Evolutionary conservation across 2,329 filamentous ascomycete species (phyloP).

Genomic region (Nemania sp.): DNA sequence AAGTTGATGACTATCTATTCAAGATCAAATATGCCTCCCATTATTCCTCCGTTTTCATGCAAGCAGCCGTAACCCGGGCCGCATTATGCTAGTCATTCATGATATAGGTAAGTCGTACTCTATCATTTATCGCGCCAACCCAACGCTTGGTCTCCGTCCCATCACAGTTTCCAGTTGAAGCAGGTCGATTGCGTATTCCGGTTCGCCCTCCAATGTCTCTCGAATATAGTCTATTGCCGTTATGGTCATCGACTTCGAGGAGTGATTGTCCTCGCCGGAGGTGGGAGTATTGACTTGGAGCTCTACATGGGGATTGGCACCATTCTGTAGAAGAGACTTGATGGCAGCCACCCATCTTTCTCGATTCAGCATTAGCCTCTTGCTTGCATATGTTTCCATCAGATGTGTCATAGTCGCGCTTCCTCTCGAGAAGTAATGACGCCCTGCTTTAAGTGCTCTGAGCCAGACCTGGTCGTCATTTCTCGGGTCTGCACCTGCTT

Average conservation of each 20-base stretch:
- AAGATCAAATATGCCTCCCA: no score
- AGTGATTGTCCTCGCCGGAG: constrained; percentile 41
- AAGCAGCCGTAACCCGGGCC: constrained; percentile 14
- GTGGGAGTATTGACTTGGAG: constrained; percentile 44
- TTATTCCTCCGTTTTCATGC: constrained; percentile 22
- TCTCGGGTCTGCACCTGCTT: constrained; percentile 45
- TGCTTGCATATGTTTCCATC: constrained; percentile 48
- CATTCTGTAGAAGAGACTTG: constrained; percentile 48
- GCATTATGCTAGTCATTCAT: constrained; percentile 28
- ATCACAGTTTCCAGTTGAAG: constrained; percentile 49
- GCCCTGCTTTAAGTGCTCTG: constrained; percentile 47
- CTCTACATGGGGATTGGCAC: constrained; percentile 48
- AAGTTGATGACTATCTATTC: constrained; percentile 21
- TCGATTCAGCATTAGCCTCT: constrained; percentile 49
- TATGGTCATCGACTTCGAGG: constrained; percentile 43
- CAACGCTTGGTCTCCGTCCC: constrained; percentile 48
- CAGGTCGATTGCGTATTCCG: constrained; percentile 50
- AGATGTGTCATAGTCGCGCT: constrained; percentile 50
- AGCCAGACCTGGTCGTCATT: constrained; percentile 46
- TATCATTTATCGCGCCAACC: constrained; percentile 43
- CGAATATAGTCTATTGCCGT: constrained; percentile 49
- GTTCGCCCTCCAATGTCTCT: constrained; percentile 50
- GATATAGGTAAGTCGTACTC: constrained; percentile 26
- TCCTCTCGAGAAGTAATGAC: constrained; percentile 49
- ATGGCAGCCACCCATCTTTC: constrained; percentile 50